Evolutionary conservation across 2,329 filamentous ascomycete genomes (phyloP), one percentile per base, ranked within the genome.

Genomic region (Xylariaceae sp.): DNA sequence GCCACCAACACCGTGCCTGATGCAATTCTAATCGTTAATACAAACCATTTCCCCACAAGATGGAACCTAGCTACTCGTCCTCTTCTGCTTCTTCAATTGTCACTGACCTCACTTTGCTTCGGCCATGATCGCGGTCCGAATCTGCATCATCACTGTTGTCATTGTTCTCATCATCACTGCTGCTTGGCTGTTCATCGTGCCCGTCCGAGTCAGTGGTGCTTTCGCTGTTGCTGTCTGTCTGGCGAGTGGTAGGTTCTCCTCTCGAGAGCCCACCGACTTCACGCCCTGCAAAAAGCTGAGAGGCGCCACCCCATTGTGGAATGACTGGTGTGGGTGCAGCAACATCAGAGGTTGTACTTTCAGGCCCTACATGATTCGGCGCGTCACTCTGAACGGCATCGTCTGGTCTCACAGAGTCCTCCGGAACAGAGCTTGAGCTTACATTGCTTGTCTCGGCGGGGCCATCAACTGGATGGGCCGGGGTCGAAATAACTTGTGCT

Each of bases 241-340:
- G 39, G 22, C n/a, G 43, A 12, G 37, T 17, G 17, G 37, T 7
- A 44, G 44, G n/a, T n/a, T n/a, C n/a, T n/a, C n/a, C 23, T n/a
- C 52, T 37, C 14, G 55, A 41, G 12, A 52, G 49, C 1, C 43
- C 40, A 10, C 47, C 47, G 41, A 33, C 45, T 21, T 44, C 54
- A 16, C 62, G 62, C 38, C 58, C 64, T 14, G 62, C 62, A 45
- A 77, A 77, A 0, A 77, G 61, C 55, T 77, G 76, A 14, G 72
- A 67, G 2, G 71, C 62, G 12, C 73, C 72, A 37, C 73, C 73
- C 76, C 76, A 79, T 45, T 70, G 72, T 5, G 75, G 75, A 47
- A 70, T 58, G 19, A 73, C 58, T 14, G 74, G 73, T 19, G 70
- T 74, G 2, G 75, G 74, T 4, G 74, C 69, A 12, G 74, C 69